Evolutionary conservation across 352 stramenopile species (phyloP).

Genomic region (Pythium apleroticum): DNA sequence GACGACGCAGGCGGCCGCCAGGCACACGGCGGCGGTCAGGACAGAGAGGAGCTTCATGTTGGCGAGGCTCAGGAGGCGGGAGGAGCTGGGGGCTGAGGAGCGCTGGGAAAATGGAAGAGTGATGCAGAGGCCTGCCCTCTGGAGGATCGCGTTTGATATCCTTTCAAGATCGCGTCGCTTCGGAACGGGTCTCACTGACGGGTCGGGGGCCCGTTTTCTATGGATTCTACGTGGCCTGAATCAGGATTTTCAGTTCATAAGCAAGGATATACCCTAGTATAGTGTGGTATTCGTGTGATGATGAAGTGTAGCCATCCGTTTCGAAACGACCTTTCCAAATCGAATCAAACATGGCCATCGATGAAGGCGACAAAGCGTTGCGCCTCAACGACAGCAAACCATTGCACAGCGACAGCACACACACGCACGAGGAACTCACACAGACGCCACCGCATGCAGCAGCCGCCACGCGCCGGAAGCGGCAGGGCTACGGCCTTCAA

Average conservation of each 20-base stretch:
- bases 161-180: slow-evolving; percentile 33
- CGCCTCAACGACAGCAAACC: too few species aligned
- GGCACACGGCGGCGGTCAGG: neutral
- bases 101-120: slow-evolving; percentile 18
- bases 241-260: too few species aligned
- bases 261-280: neutral
- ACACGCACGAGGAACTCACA: too few species aligned
- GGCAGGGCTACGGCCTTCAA: slow-evolving; percentile 15
- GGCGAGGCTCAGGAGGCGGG: neutral
- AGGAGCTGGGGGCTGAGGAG: neutral
- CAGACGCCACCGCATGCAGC: neutral
- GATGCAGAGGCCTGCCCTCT: neutral
- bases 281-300: neutral
- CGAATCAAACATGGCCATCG: neutral
- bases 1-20: neutral
- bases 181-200: slow-evolving; percentile 7
- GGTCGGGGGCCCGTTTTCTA: slow-evolving; percentile 3
- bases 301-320: neutral
- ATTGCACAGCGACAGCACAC: neutral
- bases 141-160: slow-evolving; percentile 11
- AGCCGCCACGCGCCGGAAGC: neutral
- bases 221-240: slow-evolving; percentile 4
- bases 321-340: neutral
- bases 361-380: too few species aligned
- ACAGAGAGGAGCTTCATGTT: slow-evolving; percentile 11